Evolutionary conservation across 129 eudicot species (phyloP), one percentile per base, ranked within the genome.

Genomic region (Artemisia tridentata): DNA sequence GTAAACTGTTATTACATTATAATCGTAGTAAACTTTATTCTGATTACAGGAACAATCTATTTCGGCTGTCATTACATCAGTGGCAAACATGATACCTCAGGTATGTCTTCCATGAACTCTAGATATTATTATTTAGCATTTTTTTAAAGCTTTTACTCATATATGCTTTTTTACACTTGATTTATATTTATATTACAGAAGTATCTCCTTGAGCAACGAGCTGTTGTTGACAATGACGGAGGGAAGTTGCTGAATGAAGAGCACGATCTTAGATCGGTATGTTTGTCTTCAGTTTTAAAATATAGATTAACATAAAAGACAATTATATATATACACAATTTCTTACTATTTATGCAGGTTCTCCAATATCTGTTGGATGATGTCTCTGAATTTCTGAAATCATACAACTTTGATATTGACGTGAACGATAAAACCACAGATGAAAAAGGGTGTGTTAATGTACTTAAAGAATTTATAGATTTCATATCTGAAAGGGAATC

Each of bases 81-180:
- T 89, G 70, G 88, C 93, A 65, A 93, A 93, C 84, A 76, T 93
- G 96, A 80, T 93, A 67, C 98, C 98, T 57, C 98, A 93, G 96
- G 98, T 84, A 76, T 72, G 79, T 64, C 75, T 78, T 58, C 52
- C 63, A 54, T 74, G 53, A 50, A 19, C n/a, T 47, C 57, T 41
- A 70, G 18, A 18, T 41, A 23, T 23, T 2, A 3, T 60, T 45
- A 60, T 14, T 25, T n/a, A 61, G 52, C 60, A 55, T 25, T 70
- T 38, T 13, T 38, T 8, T 10, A 19, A 19, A 68, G 16, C 48
- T 25, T 34, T 34, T 50, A 11, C 23, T 3, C 29, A 3, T 49
- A 43, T 54, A 23, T 72, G 7, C 46, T 71, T 57, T 68, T 69
- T 17, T 76, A 73, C 48, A 49, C 72, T 57, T 15, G 4, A 38